Base-by-base conservation (phyloP, 768 basidiomycete species). In the Trametes cingulata region DNA sequence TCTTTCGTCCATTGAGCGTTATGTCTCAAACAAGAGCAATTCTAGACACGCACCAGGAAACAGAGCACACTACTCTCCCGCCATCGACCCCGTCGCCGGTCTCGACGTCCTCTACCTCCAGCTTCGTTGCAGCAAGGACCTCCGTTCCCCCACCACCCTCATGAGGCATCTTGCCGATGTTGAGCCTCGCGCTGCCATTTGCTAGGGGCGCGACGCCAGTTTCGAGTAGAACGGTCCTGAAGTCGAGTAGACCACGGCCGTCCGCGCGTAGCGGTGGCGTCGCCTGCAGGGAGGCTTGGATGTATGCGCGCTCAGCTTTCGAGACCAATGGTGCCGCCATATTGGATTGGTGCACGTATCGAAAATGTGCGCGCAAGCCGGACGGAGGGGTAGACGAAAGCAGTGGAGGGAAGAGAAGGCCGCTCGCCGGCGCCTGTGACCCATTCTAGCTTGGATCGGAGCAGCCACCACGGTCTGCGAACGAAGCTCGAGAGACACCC, bases 101-200 rank as follows among this genome's bases (percentile, higher is more conserved):
- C 9, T 76, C 77, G 9, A 86, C 71, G 46, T 77, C 77, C 67
- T 89, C 88, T 0, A 95, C 90, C 66, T 95, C 93, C 0, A 94
- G 79, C 67, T 91, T 91, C 1, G 84, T 79, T 0, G 90, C 91
- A 1, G 88, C 91, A 24, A 93, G 73, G 3, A 93, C 78, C 65
- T 93, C 91, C 0, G 93, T 94, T 0, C 88, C 86, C 2, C 83
- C 85, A 6, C 82, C 83, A 10, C 80, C 81, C 43, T 82, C 79
- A 45, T 77, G 76, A 24, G 79, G 74, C 60, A 75, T 77, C 63
- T 78, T 77, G 1, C 91, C 93, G n/a, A 94, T 82, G 63, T 77
- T 83, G 8, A 93, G 75, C 22, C 83, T 81, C 6, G 91, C 91
- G 62, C 91, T 93, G 6, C 93, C 93, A 60, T 95, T 93, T 19